Percentiles rank a stretch among this genome's conserved stretches.
These are phyloP conservation scores for Paramecium sonneborni DNA, from an alignment of 73 alveolate genomes.

Conservation along the genomic window DNA sequence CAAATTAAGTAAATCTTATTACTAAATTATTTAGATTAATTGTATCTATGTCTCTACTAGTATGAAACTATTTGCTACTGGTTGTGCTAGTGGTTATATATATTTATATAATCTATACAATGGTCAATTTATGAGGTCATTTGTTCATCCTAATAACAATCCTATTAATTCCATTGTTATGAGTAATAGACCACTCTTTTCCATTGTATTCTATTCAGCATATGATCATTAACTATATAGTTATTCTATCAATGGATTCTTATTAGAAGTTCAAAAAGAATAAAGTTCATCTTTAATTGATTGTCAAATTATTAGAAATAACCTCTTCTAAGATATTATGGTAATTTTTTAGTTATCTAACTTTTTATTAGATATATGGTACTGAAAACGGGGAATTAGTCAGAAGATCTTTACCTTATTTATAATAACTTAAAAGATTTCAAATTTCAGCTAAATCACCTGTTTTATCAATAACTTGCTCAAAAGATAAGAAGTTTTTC, in stretches of 20 bases:
- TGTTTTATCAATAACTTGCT: slow-evolving; percentile 70
- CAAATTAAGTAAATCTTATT: neutral
- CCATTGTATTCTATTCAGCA: slow-evolving; percentile 74
- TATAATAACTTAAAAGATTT: slow-evolving; percentile 66
- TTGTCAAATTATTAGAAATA: slow-evolving; percentile 70
- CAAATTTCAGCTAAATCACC: slow-evolving; percentile 73
- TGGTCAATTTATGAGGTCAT: slow-evolving; percentile 71
- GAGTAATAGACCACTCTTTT: slow-evolving; percentile 74
- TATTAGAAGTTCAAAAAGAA: slow-evolving; percentile 70
- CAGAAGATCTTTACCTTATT: slow-evolving; percentile 75
- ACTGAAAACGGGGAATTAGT: slow-evolving; percentile 84
- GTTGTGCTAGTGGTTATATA: slow-evolving; percentile 71
- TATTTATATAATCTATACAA: slow-evolving; percentile 72
- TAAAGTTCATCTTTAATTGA: slow-evolving; percentile 68
- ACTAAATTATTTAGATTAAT: slow-evolving; percentile 49
- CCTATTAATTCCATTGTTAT: slow-evolving; percentile 75
- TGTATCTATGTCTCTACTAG: slow-evolving; percentile 51
- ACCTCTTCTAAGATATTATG: slow-evolving; percentile 69
- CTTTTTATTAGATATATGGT: slow-evolving; percentile 73
- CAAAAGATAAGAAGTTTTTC: slow-evolving; percentile 77
- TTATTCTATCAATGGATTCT: slow-evolving; percentile 76
- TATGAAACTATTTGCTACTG: slow-evolving; percentile 68
- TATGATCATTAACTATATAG: slow-evolving; percentile 71
- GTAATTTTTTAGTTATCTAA: neutral
- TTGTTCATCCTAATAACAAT: slow-evolving; percentile 70